These are phyloP conservation scores for Micractinium conductrix DNA, from an alignment of 139 green algal species.

Conservation along the genomic window DNA sequence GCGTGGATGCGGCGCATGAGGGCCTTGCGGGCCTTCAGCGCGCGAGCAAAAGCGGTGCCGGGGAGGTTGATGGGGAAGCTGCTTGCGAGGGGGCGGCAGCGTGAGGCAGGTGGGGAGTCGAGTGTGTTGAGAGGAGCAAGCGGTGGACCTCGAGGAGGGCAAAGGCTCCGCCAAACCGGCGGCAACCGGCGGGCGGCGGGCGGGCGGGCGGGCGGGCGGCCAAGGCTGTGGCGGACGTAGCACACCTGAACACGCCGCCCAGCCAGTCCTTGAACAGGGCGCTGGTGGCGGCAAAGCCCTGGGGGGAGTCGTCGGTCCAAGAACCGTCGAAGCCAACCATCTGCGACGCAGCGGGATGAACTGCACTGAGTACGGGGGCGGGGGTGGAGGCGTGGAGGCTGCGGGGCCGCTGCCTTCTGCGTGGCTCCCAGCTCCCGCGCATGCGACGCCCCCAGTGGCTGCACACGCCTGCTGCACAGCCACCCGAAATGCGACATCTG, in stretches of 20 bases:
- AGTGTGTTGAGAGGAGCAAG: neutral
- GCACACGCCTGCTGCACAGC: too few relatives aligned
- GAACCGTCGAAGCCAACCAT: neutral
- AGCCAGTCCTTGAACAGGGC: slow-evolving; percentile 10
- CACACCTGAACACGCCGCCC: slow-evolving; percentile 28
- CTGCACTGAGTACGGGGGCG: too few relatives aligned
- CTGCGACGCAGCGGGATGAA: neutral
- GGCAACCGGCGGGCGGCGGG: too few relatives aligned
- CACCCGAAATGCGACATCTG: too few relatives aligned
- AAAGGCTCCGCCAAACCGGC: too few relatives aligned
- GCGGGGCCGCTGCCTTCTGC: too few relatives aligned
- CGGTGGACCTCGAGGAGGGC: too few relatives aligned
- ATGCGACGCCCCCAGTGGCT: too few relatives aligned
- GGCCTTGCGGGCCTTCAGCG: neutral
- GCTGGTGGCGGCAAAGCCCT: neutral
- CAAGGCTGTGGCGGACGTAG: neutral
- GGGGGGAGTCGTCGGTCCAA: neutral
- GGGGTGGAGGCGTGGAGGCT: too few relatives aligned
- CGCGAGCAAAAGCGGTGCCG: slow-evolving; percentile 24
- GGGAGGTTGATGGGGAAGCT: slow-evolving; percentile 20
- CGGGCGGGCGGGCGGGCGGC: too few relatives aligned
- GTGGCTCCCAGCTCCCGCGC: too few relatives aligned
- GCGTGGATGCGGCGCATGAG: slow-evolving; percentile 33
- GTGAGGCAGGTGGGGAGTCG: neutral
- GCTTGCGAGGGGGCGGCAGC: neutral